Evolutionary conservation across 108 stramenopile genomes (phyloP).

Genomic region (Mediolabrus comicus): DNA sequence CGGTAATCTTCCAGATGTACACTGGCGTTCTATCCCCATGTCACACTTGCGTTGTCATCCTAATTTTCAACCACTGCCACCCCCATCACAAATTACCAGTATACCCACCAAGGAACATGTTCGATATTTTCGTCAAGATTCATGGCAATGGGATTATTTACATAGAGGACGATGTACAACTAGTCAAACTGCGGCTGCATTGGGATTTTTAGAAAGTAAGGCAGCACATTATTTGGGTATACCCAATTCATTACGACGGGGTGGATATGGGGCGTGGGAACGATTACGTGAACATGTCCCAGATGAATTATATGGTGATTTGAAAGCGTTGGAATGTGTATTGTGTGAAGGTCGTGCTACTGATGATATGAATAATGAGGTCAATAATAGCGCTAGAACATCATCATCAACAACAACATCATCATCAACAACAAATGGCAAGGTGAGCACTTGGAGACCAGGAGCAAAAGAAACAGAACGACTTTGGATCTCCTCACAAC

Average conservation of each 20-base stretch:
- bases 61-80: slow-evolving; percentile 63
- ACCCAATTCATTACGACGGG: slow-evolving; percentile 60
- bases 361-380: background rate
- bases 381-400: too few species aligned
- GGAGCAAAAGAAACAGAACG: slow-evolving; percentile 18
- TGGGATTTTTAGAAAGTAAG: slow-evolving; percentile 68
- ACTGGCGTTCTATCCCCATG: slow-evolving; percentile 76
- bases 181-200: slow-evolving; percentile 73
- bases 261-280: slow-evolving; percentile 68
- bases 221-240: slow-evolving; percentile 64
- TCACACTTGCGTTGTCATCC: slow-evolving; percentile 82
- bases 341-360: slow-evolving; percentile 34
- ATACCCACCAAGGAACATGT: slow-evolving; percentile 68
- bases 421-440: background rate
- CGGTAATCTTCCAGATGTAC: slow-evolving; percentile 76
- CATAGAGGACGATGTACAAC: slow-evolving; percentile 85
- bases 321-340: slow-evolving; percentile 61
- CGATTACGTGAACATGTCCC: slow-evolving; percentile 48
- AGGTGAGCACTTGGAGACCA: slow-evolving; percentile 13
- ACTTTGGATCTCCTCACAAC: slow-evolving; percentile 20
- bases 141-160: slow-evolving; percentile 89
- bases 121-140: slow-evolving; percentile 79
- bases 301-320: slow-evolving; percentile 14
- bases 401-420: background rate
- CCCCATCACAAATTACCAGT: slow-evolving; percentile 37